Evolutionary conservation across 1,284 basidiomycete species (phyloP), one percentile per base, ranked within the genome.

Genomic region (Coriolopsis trogii): DNA sequence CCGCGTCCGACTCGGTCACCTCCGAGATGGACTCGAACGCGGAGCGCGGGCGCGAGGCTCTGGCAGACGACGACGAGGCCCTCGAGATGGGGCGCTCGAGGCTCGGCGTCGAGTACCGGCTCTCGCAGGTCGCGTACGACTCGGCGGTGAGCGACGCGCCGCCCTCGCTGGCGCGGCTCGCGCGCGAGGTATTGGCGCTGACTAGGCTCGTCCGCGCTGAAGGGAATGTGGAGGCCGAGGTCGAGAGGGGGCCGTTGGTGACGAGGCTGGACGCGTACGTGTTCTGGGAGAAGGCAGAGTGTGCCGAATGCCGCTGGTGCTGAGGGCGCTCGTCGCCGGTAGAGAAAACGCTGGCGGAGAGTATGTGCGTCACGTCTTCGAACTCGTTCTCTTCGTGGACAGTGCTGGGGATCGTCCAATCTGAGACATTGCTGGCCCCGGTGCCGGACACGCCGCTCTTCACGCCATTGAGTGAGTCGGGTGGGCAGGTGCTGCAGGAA

Each of bases 71-170:
- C n/a, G n/a, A n/a, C n/a, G n/a, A n/a, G 33, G 2, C 33, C 33
- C 31, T 57, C 51, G 39, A 37, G 51, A 50, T 37, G 37, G 40
- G 38, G 25, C 50, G 50, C 39, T 49, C 55, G 40, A 58, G 37
- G 55, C 63, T 64, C 5, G 63, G 64, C 3, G 38, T 55, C 30
- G 64, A 66, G 59, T 68, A 68, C 18, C 59, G 60, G 50, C 66
- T 67, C 49, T 65, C 66, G 58, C 67, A 67, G 23, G 67, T 66
- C 38, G 61, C 57, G 60, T 66, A 67, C 36, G 66, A 67, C 43
- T 64, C 63, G 38, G 61, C 65, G 21, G 58, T 61, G 50, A 63
- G 48, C 53, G 63, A 65, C 13, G 56, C 50, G 12, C 60, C 63
- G 41, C 64, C 65, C 23, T 51, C 60, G 53, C 67, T 68, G 26